A percentile compares a stretch with the other conserved stretches of the same genome.
phyloP scores from a whole-genome alignment of 2,329 filamentous ascomycete genomes.

The Aureobasidium sp. region DNA sequence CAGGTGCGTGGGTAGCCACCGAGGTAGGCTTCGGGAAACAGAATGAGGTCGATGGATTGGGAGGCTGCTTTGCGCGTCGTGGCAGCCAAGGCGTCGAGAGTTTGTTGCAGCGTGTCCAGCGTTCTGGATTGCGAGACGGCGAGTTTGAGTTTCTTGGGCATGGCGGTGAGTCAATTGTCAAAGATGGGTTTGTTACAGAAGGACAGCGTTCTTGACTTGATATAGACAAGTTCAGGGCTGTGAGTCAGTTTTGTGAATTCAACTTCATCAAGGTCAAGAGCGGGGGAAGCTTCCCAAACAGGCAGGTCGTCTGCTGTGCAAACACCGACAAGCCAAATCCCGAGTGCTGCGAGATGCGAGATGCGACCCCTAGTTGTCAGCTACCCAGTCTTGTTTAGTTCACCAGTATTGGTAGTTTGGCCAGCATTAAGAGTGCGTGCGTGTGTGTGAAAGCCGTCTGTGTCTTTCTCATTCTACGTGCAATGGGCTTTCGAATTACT shows the following conservation, averaged over 20 bases:
- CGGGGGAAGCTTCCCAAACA: background rate
- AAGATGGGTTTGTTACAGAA: too few species aligned
- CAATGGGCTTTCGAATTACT: background rate
- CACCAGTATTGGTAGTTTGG: background rate
- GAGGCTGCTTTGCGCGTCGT: conserved; percentile 59
- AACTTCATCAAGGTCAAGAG: background rate
- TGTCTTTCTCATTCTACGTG: conserved; percentile 6
- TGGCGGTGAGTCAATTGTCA: conserved; percentile 18
- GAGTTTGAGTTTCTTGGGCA: conserved; percentile 39
- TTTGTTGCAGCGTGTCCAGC: conserved; percentile 45
- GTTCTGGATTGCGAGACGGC: conserved; percentile 45
- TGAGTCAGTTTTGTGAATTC: background rate
- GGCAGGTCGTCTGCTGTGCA: background rate
- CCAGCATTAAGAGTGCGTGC: too few species aligned
- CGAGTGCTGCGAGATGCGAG: too few species aligned
- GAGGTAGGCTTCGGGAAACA: conserved; percentile 88
- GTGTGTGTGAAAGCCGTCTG: background rate
- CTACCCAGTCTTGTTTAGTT: background rate
- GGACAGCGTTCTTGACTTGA: too few species aligned
- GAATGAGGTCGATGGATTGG: conserved; percentile 58
- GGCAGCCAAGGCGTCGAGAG: conserved; percentile 57
- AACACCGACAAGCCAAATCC: too few species aligned
- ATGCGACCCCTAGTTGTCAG: background rate
- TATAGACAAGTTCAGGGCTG: background rate
- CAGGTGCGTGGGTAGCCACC: conserved; percentile 85